Evolutionary conservation across 345 rosid species (phyloP), one percentile per base, ranked within the genome.

Genomic region (Hibiscus trionum): DNA sequence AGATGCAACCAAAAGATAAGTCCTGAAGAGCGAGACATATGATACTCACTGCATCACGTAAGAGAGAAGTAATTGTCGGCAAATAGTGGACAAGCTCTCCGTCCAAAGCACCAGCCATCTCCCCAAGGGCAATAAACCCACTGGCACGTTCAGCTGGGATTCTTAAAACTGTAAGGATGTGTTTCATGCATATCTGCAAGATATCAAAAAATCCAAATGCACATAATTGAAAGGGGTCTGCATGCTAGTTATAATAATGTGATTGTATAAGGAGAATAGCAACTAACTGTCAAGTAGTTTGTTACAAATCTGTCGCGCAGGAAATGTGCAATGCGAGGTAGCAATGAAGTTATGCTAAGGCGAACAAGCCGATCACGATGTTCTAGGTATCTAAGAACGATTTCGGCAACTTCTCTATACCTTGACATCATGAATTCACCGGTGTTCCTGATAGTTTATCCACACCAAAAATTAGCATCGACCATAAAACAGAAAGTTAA

Each of bases 341-440:
- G 88, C 84, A 95, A 82, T 42, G 98, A 89, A 59, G 99, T 96
- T 84, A 96, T 96, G 87, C 99, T 93, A 70, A 93, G 94, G 76
- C 99, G 99, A 83, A 93, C 99, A 81, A 96, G 97, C 75, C 91
- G 93, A 84, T 96, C 97, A 77, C 87, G 86, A 78, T 93, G 91
- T 79, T 91, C 94, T 55, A 91, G 86, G 84, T 93, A 96, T 85
- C 91, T 89, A 70, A 96, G 86, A 75, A 96, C 97, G 79, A 96
- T 93, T 21, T 96, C 99, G n/a, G 99, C 99, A 62, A 96, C 99
- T 87, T 96, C 99, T 80, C 91, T 86, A 76, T 96, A 91, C 84
- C 99, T 88, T 60, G 98, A 92, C 99, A 92, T 95, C 99, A 95
- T 96, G 80, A 96, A 96, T 78, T 96, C 99, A 29, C 99, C 99